Percentiles rank a stretch among this genome's conserved stretches.
phyloP scores from a whole-genome alignment of 176 grass and related monocot species.

The Bonia amplexicaulis region DNA sequence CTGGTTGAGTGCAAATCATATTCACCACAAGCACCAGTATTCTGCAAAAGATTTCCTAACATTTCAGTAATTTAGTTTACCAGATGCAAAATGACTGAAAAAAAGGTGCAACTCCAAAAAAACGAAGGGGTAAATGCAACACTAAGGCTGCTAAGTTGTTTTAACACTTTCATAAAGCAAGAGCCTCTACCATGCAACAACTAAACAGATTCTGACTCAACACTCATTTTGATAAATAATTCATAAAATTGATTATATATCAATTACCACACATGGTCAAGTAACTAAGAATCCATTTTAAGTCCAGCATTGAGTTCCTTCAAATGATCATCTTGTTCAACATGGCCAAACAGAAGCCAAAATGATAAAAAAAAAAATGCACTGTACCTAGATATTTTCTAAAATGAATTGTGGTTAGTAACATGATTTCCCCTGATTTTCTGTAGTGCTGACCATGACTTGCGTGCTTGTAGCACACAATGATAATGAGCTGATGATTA shows the following conservation, averaged over 20 bases:
- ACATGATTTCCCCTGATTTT: slow-evolving; percentile 3
- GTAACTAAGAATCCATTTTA: background rate
- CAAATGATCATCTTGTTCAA: slow-evolving; percentile 4
- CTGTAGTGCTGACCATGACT: background rate
- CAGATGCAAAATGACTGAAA: background rate
- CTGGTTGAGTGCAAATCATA: slow-evolving; percentile 15
- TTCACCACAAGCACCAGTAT: slow-evolving; percentile 1
- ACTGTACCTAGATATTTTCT: background rate
- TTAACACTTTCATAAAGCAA: background rate
- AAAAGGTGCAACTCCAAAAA: background rate
- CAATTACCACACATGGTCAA: background rate
- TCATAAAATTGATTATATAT: background rate
- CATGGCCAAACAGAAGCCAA: background rate
- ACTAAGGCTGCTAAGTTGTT: background rate
- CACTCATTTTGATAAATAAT: background rate
- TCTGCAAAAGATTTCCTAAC: slow-evolving; percentile 42
- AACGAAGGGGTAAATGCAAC: background rate
- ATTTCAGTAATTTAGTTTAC: background rate
- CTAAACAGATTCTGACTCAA: background rate
- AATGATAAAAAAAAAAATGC: background rate
- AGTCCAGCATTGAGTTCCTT: background rate
- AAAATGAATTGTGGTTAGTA: background rate
- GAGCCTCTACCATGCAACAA: background rate
- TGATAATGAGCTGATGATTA: background rate
- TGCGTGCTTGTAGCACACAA: background rate